Evolutionary conservation across 257 asterid species (phyloP), one percentile per base, ranked within the genome.

Genomic region (Ajuga chamaepitys): DNA sequence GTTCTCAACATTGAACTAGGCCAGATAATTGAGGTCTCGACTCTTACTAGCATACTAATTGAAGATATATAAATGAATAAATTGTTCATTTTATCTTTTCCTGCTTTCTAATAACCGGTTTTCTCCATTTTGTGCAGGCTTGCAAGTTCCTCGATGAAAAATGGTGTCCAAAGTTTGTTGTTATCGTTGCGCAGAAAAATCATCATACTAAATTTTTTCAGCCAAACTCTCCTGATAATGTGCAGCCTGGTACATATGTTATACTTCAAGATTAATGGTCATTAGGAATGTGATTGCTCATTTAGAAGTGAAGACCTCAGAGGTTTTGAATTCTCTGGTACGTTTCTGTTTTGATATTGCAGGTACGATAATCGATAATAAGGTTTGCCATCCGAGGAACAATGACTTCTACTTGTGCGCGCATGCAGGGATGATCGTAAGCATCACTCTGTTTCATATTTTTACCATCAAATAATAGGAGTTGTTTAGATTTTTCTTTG

Each of bases 171-270:
- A 90, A 87, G 76, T 90, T 90, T 68, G 80, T 75, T 21, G 86
- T 85, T 9, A 85, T 90, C 42, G 70, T 90, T 59, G 97, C 97
- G 0, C 95, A 87, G 61, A 90, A 90, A 38, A 90, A 90, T 61
- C 97, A 90, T 62, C 97, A 87, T 17, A 90, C 97, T 0, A 87
- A 90, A 58, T 85, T 90, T 64, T 90, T 90, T 64, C 95, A 79
- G 81, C 64, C 86, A 4, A 77, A 74, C 34, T 74, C 92, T 53
- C 90, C 95, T 2, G 95, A 87, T 24, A 90, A 90, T 57, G 92
- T 90, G 42, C 97, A 79, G 47, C 95, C 95, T 57, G 95, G 97
- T 85, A 46, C 32, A 4, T 24, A 20, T 50, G n/a, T 32, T 9
- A 10, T 6, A 12, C 10, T 35, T 3, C 4, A 3, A 57, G 13